These are phyloP conservation scores for Anisodus tanguticus DNA, from an alignment of 257 asterid genomes.

Conservation along the genomic window DNA sequence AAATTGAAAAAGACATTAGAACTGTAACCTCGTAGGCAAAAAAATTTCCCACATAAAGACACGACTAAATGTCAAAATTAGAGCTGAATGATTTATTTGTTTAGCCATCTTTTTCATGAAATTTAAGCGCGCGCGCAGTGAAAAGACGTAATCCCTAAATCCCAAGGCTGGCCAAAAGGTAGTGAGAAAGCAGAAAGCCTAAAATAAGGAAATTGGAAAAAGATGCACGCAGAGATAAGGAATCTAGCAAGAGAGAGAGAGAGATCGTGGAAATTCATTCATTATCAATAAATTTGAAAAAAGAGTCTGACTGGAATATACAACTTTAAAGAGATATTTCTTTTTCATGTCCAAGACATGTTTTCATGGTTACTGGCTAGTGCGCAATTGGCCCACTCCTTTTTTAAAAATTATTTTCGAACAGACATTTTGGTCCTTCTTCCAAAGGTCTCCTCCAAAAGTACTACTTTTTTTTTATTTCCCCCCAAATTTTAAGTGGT, in stretches of 20 bases:
- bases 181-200: neutral
- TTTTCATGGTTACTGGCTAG: constrained; percentile 37
- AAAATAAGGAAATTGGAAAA: constrained; percentile 15
- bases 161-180: neutral
- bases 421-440: constrained; percentile 40
- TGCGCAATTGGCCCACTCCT: constrained; percentile 40
- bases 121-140: neutral
- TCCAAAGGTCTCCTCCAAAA: neutral
- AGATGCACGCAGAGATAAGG: constrained; percentile 25
- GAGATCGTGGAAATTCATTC: constrained; percentile 24
- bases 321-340: constrained; percentile 35
- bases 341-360: constrained; percentile 50
- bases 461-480: neutral
- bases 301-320: constrained; percentile 15
- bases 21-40: neutral
- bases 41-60: too few relatives aligned
- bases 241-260: constrained; percentile 31
- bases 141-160: neutral
- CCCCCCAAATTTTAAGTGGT: neutral
- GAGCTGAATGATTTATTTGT: neutral
- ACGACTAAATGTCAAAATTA: too few relatives aligned
- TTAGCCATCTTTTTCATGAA: constrained; percentile 33
- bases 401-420: constrained; percentile 34
- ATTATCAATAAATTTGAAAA: neutral
- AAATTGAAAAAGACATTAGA: neutral